These are phyloP conservation scores for Aspergillus olivimuriae DNA, from an alignment of 495 filamentous ascomycete species.

Conservation along the genomic window DNA sequence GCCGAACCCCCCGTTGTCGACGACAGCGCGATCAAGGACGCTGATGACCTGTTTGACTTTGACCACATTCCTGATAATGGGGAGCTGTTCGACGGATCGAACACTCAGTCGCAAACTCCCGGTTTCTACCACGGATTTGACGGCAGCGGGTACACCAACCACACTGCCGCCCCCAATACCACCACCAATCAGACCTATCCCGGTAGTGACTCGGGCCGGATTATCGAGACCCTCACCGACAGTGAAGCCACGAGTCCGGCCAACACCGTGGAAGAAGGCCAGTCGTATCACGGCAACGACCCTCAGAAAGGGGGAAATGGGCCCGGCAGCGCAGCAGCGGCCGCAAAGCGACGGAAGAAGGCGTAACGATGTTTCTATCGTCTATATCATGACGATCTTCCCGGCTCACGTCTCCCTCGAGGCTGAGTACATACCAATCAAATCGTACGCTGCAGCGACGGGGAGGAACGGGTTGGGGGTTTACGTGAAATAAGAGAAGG, in stretches of 20 bases:
- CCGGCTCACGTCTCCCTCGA: too few relatives aligned
- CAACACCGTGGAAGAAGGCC: slow-evolving; percentile 26
- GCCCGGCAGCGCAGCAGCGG: too few relatives aligned
- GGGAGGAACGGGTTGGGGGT: too few relatives aligned
- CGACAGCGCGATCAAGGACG: slow-evolving; percentile 20
- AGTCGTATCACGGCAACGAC: slow-evolving; percentile 10
- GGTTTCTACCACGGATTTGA: slow-evolving; percentile 28
- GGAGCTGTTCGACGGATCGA: slow-evolving; percentile 31
- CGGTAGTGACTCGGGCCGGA: slow-evolving; percentile 20
- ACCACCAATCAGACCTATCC: slow-evolving; percentile 2
- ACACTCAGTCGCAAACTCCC: slow-evolving; percentile 17
- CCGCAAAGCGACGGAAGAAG: slow-evolving; percentile 35
- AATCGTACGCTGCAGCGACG: too few relatives aligned
- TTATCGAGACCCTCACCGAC: slow-evolving; percentile 41
- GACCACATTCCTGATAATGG: slow-evolving; percentile 33
- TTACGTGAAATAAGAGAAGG: too few relatives aligned
- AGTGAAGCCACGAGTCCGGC: slow-evolving; percentile 43
- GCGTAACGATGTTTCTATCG: slow-evolving; percentile 18
- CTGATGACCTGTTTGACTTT: slow-evolving; percentile 37
- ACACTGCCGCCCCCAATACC: slow-evolving; percentile 5
- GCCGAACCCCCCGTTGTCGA: slow-evolving; percentile 9
- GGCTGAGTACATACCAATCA: too few relatives aligned
- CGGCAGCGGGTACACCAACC: slow-evolving; percentile 20
- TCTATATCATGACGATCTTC: slow-evolving; percentile 5
- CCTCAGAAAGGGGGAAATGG: slow-evolving; percentile 15